Evolutionary conservation across 2,329 filamentous ascomycete species (phyloP).

Genomic region (Colletotrichum sp.): DNA sequence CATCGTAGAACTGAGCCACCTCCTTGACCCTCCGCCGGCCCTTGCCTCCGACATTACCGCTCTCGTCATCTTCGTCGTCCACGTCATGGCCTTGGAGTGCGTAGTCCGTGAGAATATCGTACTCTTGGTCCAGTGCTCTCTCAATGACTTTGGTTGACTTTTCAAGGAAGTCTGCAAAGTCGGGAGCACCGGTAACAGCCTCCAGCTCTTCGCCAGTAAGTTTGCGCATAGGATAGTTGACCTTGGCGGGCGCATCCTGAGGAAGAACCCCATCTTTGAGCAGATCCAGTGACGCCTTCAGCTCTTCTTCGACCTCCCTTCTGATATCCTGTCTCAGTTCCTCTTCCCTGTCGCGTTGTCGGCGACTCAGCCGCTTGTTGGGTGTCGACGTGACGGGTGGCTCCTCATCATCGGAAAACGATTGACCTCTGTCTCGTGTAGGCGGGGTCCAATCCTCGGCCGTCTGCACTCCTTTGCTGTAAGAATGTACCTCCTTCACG

Average conservation of each 20-base stretch:
- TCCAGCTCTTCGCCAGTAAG: conserved; percentile 85
- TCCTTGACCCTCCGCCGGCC: conserved; percentile 82
- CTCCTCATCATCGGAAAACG: conserved; percentile 70
- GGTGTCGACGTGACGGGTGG: conserved; percentile 61
- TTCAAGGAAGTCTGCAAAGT: conserved; percentile 95
- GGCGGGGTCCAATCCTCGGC: conserved; percentile 73
- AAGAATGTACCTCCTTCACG: conserved; percentile 86
- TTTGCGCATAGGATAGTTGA: conserved; percentile 78
- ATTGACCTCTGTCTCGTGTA: conserved; percentile 57
- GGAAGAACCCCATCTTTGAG: conserved; percentile 56
- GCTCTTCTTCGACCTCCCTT: conserved; percentile 90
- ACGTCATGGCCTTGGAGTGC: conserved; percentile 77
- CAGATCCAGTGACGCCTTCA: conserved; percentile 73
- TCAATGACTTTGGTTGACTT: conserved; percentile 97
- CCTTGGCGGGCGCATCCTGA: conserved; percentile 43
- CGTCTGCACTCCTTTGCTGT: conserved; percentile 97
- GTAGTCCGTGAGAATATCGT: conserved; percentile 95
- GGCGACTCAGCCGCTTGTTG: conserved; percentile 78
- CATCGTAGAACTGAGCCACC: conserved; percentile 90
- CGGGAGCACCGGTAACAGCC: conserved; percentile 88
- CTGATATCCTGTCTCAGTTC: conserved; percentile 85
- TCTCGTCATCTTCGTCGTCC: conserved; percentile 83
- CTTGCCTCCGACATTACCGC: conserved; percentile 71
- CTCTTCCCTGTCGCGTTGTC: conserved; percentile 84
- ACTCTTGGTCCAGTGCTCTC: conserved; percentile 91